phyloP scores from a whole-genome alignment of 306 rosid species.

The Rubus parviflorus region DNA sequence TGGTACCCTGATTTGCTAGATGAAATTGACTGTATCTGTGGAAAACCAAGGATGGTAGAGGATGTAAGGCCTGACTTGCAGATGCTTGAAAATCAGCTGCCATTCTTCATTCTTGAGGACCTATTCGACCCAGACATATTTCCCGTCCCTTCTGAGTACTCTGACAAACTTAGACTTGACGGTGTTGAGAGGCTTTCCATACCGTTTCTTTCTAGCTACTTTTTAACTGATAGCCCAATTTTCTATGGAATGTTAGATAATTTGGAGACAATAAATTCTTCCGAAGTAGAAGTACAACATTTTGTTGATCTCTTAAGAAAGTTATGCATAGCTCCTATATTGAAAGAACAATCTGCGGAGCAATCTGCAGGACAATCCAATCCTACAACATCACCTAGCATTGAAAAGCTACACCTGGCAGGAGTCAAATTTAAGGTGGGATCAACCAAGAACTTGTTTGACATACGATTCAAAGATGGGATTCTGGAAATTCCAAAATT shows the following conservation, averaged over 20 bases:
- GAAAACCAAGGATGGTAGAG: slow-evolving; percentile 24
- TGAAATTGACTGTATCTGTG: slow-evolving; percentile 1
- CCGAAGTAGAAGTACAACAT: not conserved
- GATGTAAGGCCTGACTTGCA: slow-evolving; percentile 30
- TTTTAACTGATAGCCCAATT: not conserved
- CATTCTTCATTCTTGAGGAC: slow-evolving; percentile 33
- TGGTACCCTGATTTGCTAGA: not conserved
- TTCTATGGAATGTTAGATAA: not conserved
- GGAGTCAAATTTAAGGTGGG: slow-evolving; percentile 29
- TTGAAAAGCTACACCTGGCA: slow-evolving; percentile 23
- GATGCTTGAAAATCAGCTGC: slow-evolving; percentile 46
- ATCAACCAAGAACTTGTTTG: slow-evolving; percentile 24
- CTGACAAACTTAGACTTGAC: too few relatives aligned
- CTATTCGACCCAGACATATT: not conserved
- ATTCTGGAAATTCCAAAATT: slow-evolving; percentile 34
- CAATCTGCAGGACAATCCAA: not conserved
- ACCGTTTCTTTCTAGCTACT: slow-evolving; percentile 20
- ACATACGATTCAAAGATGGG: slow-evolving; percentile 22
- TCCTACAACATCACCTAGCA: slow-evolving; percentile 17
- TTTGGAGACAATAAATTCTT: not conserved
- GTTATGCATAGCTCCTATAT: not conserved
- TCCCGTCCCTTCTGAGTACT: not conserved
- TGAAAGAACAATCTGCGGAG: too few relatives aligned
- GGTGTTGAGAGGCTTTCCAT: not conserved
- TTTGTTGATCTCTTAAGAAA: slow-evolving; percentile 29